Percentiles rank a stretch among this genome's conserved stretches.
Conservation (phyloP, 2,329 filamentous ascomycete species). For the Nectriaceae sp. region DNA sequence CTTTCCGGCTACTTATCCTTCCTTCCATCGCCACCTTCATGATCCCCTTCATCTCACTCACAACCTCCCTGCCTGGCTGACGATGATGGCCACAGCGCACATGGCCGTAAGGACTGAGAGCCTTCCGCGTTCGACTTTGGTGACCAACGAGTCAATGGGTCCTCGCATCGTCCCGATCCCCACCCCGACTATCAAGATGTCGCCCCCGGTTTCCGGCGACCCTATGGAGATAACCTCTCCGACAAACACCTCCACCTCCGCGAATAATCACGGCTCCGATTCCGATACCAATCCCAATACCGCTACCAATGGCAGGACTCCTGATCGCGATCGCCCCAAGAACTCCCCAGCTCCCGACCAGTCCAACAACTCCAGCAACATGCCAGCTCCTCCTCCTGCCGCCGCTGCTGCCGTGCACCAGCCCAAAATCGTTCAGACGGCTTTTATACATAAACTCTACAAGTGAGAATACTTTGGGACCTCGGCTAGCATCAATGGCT, state of each 20-base stretch:
- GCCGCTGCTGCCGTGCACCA: conserved; percentile 80
- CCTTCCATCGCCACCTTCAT: conserved; percentile 14
- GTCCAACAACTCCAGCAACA: conserved; percentile 38
- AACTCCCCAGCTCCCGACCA: conserved; percentile 43
- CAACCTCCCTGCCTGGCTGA: conserved; percentile 25
- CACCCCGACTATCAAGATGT: conserved; percentile 59
- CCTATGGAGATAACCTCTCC: conserved; percentile 64
- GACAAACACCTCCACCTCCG: neutral
- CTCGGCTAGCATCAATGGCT: conserved; percentile 14
- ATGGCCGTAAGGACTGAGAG: conserved; percentile 57
- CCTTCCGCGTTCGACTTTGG: conserved; percentile 45
- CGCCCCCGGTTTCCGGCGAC: conserved; percentile 57
- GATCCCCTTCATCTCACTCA: conserved; percentile 13
- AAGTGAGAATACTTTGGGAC: conserved; percentile 69
- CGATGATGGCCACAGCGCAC: conserved; percentile 41
- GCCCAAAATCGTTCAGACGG: conserved; percentile 96
- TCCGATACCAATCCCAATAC: conserved; percentile 46
- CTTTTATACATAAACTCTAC: conserved; percentile 98
- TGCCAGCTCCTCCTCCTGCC: conserved; percentile 54
- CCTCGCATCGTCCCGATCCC: conserved; percentile 59
- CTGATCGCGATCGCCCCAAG: conserved; percentile 35
- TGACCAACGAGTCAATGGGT: conserved; percentile 48
- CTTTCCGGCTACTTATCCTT: conserved; percentile 11
- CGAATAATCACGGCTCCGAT: conserved; percentile 36
- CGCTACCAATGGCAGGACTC: conserved; percentile 34